A percentile compares a stretch with the other conserved stretches of the same genome.
These are phyloP conservation scores for Aureobasidium sp. DNA, from an alignment of 2,329 filamentous ascomycete species.

Conservation along the genomic window DNA sequence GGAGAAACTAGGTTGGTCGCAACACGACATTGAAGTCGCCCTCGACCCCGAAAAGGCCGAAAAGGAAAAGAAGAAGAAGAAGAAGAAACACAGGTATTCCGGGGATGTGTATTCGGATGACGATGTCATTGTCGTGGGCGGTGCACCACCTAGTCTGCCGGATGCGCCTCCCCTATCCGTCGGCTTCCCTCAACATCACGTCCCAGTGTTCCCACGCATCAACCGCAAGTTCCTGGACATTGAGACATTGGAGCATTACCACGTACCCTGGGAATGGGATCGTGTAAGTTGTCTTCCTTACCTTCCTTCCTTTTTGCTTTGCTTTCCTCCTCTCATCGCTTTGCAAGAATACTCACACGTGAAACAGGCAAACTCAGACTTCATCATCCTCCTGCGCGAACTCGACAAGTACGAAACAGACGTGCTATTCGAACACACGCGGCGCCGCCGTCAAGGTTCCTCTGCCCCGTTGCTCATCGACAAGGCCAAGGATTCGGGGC, in stretches of 20 bases:
- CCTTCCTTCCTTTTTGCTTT: neutral
- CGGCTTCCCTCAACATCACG: slow-evolving; percentile 10
- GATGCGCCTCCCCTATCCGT: neutral
- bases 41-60: slow-evolving; percentile 38
- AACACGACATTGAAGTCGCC: slow-evolving; percentile 41
- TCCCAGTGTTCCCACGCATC: slow-evolving; percentile 40
- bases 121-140: neutral
- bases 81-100: slow-evolving; percentile 1
- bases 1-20: slow-evolving; percentile 35
- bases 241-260: too few species aligned
- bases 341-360: neutral
- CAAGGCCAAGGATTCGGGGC: neutral
- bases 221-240: slow-evolving; percentile 33
- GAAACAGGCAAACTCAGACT: slow-evolving; percentile 34
- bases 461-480: neutral
- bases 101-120: neutral
- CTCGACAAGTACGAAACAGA: slow-evolving; percentile 41
- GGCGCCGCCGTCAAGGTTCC: slow-evolving; percentile 28
- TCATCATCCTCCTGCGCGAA: slow-evolving; percentile 42
- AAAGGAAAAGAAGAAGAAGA: slow-evolving; percentile 21
- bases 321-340: neutral
- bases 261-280: slow-evolving; percentile 21
- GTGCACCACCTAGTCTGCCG: neutral
- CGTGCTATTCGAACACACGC: slow-evolving; percentile 42
- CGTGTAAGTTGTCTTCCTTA: slow-evolving; percentile 30